phyloP scores from a whole-genome alignment of 768 basidiomycete species.

The Rhizopogon roseolus region DNA sequence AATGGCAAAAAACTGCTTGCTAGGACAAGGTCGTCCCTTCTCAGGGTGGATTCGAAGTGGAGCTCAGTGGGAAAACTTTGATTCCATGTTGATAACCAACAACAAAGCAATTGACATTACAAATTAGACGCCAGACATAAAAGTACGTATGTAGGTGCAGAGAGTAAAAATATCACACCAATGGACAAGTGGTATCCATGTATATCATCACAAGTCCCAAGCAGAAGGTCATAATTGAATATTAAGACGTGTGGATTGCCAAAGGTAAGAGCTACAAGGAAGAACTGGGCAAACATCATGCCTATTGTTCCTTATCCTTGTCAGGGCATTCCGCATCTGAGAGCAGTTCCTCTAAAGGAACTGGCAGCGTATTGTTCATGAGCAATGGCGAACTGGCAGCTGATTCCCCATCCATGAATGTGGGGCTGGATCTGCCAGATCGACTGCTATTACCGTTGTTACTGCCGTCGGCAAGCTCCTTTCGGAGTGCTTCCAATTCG shows the following conservation, averaged over 20 bases:
- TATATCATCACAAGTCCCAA: slow-evolving; percentile 7
- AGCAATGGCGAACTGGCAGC: slow-evolving; percentile 30
- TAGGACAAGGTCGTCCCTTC: slow-evolving; percentile 44
- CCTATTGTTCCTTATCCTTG: slow-evolving; percentile 26
- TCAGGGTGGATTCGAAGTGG: slow-evolving; percentile 62
- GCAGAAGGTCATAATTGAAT: slow-evolving; percentile 11
- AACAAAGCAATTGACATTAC: slow-evolving; percentile 2
- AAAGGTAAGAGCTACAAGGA: background rate
- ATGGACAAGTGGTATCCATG: slow-evolving; percentile 3
- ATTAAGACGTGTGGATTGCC: slow-evolving; percentile 6
- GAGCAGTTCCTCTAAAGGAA: slow-evolving; percentile 12
- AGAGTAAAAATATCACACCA: background rate
- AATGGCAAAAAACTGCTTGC: slow-evolving; percentile 42
- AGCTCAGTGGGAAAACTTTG: slow-evolving; percentile 48
- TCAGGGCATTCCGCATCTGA: slow-evolving; percentile 10
- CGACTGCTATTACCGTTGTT: slow-evolving; percentile 27
- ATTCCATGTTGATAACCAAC: slow-evolving; percentile 5
- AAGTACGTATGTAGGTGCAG: background rate
- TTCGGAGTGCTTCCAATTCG: slow-evolving; percentile 84
- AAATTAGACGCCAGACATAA: background rate
- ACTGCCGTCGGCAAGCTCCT: slow-evolving; percentile 75
- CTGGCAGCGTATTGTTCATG: slow-evolving; percentile 17
- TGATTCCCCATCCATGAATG: slow-evolving; percentile 38
- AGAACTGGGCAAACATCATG: background rate
- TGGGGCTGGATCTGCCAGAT: slow-evolving; percentile 50